Conservation (phyloP, 305 asterid genomes). For the Fraxinus albicans region DNA sequence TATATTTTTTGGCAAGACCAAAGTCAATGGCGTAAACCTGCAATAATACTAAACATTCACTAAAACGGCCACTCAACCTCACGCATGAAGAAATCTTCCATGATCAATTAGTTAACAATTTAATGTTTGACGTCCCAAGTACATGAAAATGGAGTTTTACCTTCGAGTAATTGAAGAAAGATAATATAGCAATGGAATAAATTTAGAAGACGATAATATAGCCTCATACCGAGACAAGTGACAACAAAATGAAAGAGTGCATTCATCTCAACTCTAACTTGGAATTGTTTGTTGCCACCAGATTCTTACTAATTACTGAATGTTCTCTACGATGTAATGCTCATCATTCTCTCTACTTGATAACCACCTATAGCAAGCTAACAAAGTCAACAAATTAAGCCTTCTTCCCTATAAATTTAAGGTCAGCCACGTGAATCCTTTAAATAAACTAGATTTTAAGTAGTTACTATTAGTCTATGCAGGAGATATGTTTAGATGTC, state of each 20-base stretch:
- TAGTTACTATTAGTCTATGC: neutral
- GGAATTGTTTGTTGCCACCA: neutral
- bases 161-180: neutral
- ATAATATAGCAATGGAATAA: neutral
- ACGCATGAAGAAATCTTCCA: neutral
- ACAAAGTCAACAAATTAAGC: neutral
- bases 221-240: neutral
- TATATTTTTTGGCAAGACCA: slow-evolving; percentile 11
- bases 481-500: neutral
- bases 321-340: neutral
- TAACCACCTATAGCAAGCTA: neutral
- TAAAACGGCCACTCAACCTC: neutral
- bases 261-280: neutral
- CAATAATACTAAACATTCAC: neutral
- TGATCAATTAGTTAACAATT: neutral
- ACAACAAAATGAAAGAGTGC: neutral
- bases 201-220: neutral
- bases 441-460: neutral
- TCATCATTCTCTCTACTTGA: neutral
- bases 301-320: neutral
- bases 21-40: slow-evolving; percentile 7
- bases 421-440: neutral
- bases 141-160: neutral
- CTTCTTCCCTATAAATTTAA: neutral
- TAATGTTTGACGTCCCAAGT: neutral